Conservation (phyloP, 2,329 filamentous ascomycete genomes). For the Sclerotinia minor region DNA sequence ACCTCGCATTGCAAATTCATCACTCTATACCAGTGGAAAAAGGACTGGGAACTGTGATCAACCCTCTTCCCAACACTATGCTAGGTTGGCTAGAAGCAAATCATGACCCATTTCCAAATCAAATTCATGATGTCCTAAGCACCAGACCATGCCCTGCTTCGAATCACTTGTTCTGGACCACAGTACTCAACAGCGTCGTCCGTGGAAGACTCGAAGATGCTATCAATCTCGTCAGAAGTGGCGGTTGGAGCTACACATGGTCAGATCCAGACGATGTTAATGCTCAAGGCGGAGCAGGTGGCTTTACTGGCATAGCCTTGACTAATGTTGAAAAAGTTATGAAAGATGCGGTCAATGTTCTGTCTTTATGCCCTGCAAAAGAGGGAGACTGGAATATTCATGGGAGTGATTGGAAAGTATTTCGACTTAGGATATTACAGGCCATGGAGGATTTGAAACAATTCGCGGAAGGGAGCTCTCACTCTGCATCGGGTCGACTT, state of each 20-base stretch:
- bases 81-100: constrained; percentile 79
- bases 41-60: constrained; percentile 35
- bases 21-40: constrained; percentile 56
- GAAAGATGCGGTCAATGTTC: constrained; percentile 64
- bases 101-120: constrained; percentile 70
- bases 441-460: constrained; percentile 70
- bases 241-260: constrained; percentile 75
- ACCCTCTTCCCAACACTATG: constrained; percentile 72
- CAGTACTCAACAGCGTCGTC: constrained; percentile 70
- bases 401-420: constrained; percentile 79
- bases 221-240: constrained; percentile 67
- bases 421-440: constrained; percentile 71
- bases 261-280: constrained; percentile 62
- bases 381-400: constrained; percentile 79
- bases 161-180: constrained; percentile 81
- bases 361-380: constrained; percentile 72
- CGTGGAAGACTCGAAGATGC: constrained; percentile 72
- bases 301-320: constrained; percentile 73
- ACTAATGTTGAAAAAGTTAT: constrained; percentile 74
- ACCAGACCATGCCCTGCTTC: constrained; percentile 71
- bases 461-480: constrained; percentile 67
- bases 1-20: constrained; percentile 75
- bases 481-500: constrained; percentile 42
- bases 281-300: constrained; percentile 53
- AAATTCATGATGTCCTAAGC: constrained; percentile 63